A percentile compares a stretch with the other conserved stretches of the same genome.
Conservation (phyloP, 495 filamentous ascomycete genomes). For the Aspergillus bridgeri region DNA sequence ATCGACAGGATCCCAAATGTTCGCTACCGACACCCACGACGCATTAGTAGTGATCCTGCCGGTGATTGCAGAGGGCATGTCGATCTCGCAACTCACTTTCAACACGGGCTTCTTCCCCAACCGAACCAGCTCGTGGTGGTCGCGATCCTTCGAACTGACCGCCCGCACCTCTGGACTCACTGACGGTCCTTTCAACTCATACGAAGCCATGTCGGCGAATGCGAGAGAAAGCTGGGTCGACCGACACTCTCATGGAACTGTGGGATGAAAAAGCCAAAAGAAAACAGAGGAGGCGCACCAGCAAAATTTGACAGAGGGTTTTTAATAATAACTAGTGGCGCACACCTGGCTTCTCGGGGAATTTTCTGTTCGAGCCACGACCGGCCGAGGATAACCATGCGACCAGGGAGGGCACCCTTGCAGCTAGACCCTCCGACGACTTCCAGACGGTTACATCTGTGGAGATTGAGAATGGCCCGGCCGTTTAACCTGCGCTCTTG, state of each 20-base stretch:
- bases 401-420: background rate
- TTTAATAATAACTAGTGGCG: background rate
- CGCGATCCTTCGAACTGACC: slow-evolving; percentile 7
- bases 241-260: background rate
- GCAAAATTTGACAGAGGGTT: no score
- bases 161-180: background rate
- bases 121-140: slow-evolving; percentile 40
- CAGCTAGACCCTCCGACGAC: background rate
- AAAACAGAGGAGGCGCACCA: no score
- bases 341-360: background rate
- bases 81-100: slow-evolving; percentile 5
- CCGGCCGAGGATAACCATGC: background rate
- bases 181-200: background rate
- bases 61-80: background rate
- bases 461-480: background rate
- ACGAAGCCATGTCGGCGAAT: background rate
- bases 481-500: background rate
- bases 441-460: background rate
- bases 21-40: slow-evolving; percentile 23
- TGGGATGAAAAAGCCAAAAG: background rate
- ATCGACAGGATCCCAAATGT: slow-evolving; percentile 49
- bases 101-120: slow-evolving; percentile 53
- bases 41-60: background rate
- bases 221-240: background rate
- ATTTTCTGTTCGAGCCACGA: background rate